Evolutionary conservation across 345 rosid species (phyloP), one percentile per base, ranked within the genome.

Genomic region (Ricinus communis): DNA sequence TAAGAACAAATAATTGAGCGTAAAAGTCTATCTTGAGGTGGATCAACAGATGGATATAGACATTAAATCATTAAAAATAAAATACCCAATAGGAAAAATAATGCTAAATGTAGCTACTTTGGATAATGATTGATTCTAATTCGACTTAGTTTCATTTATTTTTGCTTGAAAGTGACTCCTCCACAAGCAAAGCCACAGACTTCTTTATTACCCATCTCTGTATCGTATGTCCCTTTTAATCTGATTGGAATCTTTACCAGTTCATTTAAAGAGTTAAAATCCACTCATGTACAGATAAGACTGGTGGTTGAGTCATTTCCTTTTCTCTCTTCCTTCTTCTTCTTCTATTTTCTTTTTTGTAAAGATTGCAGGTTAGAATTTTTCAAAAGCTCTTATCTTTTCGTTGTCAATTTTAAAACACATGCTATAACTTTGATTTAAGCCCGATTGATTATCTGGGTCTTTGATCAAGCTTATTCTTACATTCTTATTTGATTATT

Each of bases 231-330:
- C 9, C 21, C 31, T n/a, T 10, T 27, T 38, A 57, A 75, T 50
- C 76, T 58, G 57, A 64, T 69, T 15, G 82, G 83, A 77, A 75
- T 79, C 78, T 72, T 66, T 54, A 70, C 52, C 57, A 56, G 77
- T 68, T 73, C 45, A 33, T 59, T 13, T 5, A 51, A 43, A 46
- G 40, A n/a, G 57, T 54, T 65, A 46, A 67, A 43, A 75, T 78
- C 75, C 71, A 45, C 60, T 68, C 58, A n/a, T 53, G 22, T 43
- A 43, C 8, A 69, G 67, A 73, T 52, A 80, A 85, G 82, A 69
- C 71, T 62, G 79, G 84, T 81, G 55, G 88, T 84, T 78, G 85
- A 71, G 82, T 84, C 86, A 75, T 77, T 74, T 69, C 62, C 43
- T 53, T 60, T 52, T 59, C 64, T 30, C 28, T 8, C 31, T 69